Base-by-base conservation (phyloP, 306 rosid genomes). In the Coriaria nepalensis region DNA sequence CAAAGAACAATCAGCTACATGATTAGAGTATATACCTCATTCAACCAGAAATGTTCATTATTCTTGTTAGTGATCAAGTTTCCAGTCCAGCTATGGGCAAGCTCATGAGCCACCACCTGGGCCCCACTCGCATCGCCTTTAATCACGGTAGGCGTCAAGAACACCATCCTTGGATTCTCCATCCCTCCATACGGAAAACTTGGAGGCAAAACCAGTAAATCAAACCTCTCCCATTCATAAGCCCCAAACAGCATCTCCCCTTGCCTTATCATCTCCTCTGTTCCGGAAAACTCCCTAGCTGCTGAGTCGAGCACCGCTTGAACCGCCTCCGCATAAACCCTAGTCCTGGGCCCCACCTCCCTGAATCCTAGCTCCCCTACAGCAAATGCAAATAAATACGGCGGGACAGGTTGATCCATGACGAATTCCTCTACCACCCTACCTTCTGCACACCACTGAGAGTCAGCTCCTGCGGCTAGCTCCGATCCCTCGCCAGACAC, bases 81-180 rank as follows among this genome's bases (percentile, higher is more conserved):
- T 35, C 98, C 98, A 7, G 98, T 90, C 94, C 98, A 85, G 56
- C 98, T 90, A 46, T 90, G 98, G 37, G 94, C 95, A 59, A 90
- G 92, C 48, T 85, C 95, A 20, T 85, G 98, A 36, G 94, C 98
- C 62, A 90, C 98, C 20, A 90, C 73, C 69, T 73, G 98, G 0
- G 95, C 92, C 4, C 98, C 95, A 9, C 77, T 77, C 0, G 85
- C 79, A 15, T 90, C 95, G 2, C 95, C 98, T 29, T 79, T 85
- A 9, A 90, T 70, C 50, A 90, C 92, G n/a, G 94, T 90, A 0
- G 97, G 95, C 0, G 97, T 77, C 78, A 90, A 70, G 69, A 90
- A 90, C 58, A 71, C 79, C 94, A 90, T 81, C 72, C 83, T 81
- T 4, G 97, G 97, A 60, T 90, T 90, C 81, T 90, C 97, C 97